These are phyloP conservation scores for Aspergillus ustus DNA, from an alignment of 2,329 filamentous ascomycete genomes.

Conservation along the genomic window DNA sequence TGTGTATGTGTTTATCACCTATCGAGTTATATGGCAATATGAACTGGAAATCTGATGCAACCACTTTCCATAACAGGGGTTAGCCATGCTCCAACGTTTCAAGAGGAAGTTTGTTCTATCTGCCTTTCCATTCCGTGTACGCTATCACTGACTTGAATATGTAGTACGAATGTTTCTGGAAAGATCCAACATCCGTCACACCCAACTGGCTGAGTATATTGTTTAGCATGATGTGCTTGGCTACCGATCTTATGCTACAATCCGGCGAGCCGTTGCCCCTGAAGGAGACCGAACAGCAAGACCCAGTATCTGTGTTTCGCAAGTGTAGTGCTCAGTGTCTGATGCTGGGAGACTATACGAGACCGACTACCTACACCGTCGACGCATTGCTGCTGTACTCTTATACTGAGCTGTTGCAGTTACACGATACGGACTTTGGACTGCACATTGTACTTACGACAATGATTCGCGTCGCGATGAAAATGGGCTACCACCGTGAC, in stretches of 20 bases:
- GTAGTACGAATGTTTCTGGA: slow-evolving; percentile 11
- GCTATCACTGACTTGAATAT: not conserved
- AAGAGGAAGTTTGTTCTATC: not conserved
- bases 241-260: slow-evolving; percentile 6
- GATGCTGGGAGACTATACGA: not conserved
- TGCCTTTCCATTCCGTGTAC: too few species aligned
- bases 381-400: not conserved
- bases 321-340: not conserved
- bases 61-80: too few species aligned
- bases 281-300: too few species aligned
- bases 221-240: slow-evolving; percentile 12
- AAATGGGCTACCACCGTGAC: slow-evolving; percentile 66
- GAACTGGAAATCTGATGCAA: too few species aligned
- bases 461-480: slow-evolving; percentile 61
- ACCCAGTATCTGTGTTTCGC: too few species aligned
- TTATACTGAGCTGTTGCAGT: not conserved
- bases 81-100: not conserved
- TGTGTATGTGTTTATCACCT: not conserved
- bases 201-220: slow-evolving; percentile 9
- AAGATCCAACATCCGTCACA: not conserved
- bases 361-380: not conserved
- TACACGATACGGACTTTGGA: not conserved
- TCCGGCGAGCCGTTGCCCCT: not conserved
- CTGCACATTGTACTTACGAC: not conserved
- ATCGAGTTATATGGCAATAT: too few species aligned